Conservation (phyloP, 2,329 filamentous ascomycete genomes). For the Colletotrichum agaves region DNA sequence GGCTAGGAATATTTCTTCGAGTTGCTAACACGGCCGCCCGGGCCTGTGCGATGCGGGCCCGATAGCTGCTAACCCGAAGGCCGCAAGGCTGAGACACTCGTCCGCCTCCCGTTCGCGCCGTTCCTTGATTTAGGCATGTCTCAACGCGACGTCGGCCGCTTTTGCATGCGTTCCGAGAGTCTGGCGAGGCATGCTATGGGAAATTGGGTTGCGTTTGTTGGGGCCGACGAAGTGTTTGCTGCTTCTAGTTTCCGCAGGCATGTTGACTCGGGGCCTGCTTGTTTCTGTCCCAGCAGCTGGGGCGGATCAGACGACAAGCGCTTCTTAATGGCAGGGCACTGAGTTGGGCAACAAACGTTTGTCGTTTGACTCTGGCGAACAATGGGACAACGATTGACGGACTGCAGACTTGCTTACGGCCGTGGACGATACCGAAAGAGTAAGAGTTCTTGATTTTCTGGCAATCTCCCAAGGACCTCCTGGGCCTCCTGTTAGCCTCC, state of each 20-base stretch:
- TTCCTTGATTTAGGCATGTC: slow-evolving; percentile 2
- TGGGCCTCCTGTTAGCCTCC: background rate
- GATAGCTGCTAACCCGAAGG: background rate
- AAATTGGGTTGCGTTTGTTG: background rate
- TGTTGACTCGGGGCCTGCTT: background rate
- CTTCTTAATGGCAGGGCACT: too few relatives aligned
- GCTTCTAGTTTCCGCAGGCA: background rate
- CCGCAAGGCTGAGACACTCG: background rate
- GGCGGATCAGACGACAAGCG: too few relatives aligned
- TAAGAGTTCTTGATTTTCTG: background rate
- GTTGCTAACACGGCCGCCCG: background rate
- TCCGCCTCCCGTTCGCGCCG: background rate
- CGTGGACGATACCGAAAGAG: background rate
- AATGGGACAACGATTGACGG: background rate
- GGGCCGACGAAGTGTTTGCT: background rate
- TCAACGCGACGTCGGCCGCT: background rate
- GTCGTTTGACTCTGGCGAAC: background rate
- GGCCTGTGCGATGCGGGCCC: background rate
- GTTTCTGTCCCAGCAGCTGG: background rate
- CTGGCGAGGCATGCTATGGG: background rate
- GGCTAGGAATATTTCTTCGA: background rate
- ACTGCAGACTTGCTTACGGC: background rate
- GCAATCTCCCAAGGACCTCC: background rate
- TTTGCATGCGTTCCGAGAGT: background rate
- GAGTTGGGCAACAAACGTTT: background rate